phyloP scores from a whole-genome alignment of 176 grass and related monocot species.

The Eragrostis nindensis region DNA sequence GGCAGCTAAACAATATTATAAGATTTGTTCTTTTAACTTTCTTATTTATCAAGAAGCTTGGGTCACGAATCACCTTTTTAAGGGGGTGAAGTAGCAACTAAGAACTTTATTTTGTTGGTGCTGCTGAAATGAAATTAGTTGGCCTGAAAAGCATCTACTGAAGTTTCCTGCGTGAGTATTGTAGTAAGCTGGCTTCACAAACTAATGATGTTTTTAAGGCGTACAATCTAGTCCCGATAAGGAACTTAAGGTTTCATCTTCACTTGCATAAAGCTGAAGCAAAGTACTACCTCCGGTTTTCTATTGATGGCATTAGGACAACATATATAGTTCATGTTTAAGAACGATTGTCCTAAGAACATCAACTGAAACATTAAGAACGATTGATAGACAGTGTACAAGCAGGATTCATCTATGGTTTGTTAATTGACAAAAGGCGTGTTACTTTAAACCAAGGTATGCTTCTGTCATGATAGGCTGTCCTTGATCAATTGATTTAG shows the following conservation, averaged over 20 bases:
- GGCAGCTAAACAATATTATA: slow-evolving; percentile 34
- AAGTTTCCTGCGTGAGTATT: slow-evolving; percentile 25
- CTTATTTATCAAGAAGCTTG: slow-evolving; percentile 49
- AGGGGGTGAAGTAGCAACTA: neutral
- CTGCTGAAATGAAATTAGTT: slow-evolving; percentile 42
- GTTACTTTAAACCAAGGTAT: slow-evolving; percentile 34
- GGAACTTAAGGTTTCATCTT: slow-evolving; percentile 29
- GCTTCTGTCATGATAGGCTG: slow-evolving; percentile 1
- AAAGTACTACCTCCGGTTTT: neutral
- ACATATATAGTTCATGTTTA: too few relatives aligned
- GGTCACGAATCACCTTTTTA: slow-evolving; percentile 8
- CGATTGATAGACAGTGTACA: neutral
- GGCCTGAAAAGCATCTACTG: slow-evolving; percentile 39
- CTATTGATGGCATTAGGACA: too few relatives aligned
- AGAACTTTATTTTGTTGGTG: slow-evolving; percentile 13
- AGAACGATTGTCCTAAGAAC: too few relatives aligned
- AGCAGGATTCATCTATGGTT: slow-evolving; percentile 27
- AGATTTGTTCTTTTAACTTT: slow-evolving; percentile 41
- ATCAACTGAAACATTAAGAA: neutral
- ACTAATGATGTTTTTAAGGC: slow-evolving; percentile 34
- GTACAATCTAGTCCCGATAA: slow-evolving; percentile 12
- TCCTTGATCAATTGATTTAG: slow-evolving; percentile 24
- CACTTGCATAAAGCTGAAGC: slow-evolving; percentile 30
- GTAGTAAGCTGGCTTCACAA: slow-evolving; percentile 23
- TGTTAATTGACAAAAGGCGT: slow-evolving; percentile 47